phyloP scores from a whole-genome alignment of 208 protist species.

The Strigomonas culicis region DNA sequence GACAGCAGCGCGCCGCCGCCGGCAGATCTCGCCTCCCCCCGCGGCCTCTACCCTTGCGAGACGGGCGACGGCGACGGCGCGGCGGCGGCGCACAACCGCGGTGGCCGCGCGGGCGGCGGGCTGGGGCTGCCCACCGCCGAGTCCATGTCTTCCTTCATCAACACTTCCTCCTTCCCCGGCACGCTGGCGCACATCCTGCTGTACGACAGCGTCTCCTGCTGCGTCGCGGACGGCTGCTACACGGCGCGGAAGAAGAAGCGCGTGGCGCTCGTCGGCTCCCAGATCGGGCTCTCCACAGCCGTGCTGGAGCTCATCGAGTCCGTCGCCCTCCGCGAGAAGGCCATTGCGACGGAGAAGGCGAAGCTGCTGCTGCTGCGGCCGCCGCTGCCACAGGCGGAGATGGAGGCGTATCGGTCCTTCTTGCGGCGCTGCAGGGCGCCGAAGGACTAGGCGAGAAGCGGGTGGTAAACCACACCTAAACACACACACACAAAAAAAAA shows the following conservation, averaged over 20 bases:
- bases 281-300: slow-evolving; percentile 52
- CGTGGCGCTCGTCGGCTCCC: slow-evolving; percentile 48
- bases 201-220: slow-evolving; percentile 51
- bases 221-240: slow-evolving; percentile 52
- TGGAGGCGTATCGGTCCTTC: no score
- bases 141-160: slow-evolving; percentile 24
- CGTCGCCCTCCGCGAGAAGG: slow-evolving; percentile 49
- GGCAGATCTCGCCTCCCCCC: not conserved
- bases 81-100: not conserved
- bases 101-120: not conserved
- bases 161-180: slow-evolving; percentile 17
- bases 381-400: no score
- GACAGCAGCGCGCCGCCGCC: no score
- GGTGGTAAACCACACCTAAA: not conserved
- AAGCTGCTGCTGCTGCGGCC: slow-evolving; percentile 26
- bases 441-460: not conserved
- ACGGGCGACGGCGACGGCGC: not conserved
- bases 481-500: not conserved
- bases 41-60: not conserved
- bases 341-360: slow-evolving; percentile 50
- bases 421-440: no score
- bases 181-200: slow-evolving; percentile 21
- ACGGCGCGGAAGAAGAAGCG: slow-evolving; percentile 39
- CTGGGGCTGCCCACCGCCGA: slow-evolving; percentile 4
- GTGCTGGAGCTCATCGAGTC: slow-evolving; percentile 67